A percentile compares a stretch with the other conserved stretches of the same genome.
Evolutionary conservation across 164 flowering plant genomes (phyloP).

Genomic region (Umbilicus rupestris): DNA sequence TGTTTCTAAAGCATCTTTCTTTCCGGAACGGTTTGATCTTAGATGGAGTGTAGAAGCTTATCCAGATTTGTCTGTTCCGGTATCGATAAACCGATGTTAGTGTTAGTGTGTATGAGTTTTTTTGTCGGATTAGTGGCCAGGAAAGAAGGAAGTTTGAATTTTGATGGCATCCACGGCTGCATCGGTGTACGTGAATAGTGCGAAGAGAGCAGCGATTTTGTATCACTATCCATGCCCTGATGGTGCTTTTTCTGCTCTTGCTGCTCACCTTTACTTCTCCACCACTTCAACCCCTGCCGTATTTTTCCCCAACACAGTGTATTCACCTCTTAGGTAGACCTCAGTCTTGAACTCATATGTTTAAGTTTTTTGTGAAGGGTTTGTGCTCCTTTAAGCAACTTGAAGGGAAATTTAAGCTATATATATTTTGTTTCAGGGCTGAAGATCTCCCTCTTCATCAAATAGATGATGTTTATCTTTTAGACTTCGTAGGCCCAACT

Average conservation of each 20-base stretch:
- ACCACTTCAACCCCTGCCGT: conserved; percentile 34
- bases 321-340: conserved; percentile 37
- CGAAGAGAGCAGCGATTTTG: conserved; percentile 35
- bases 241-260: conserved; percentile 81
- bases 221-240: conserved; percentile 95
- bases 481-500: conserved; percentile 75
- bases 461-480: conserved; percentile 49
- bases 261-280: conserved; percentile 74
- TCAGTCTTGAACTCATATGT: conserved; percentile 9
- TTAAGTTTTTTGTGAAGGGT: background rate
- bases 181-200: background rate
- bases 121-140: background rate
- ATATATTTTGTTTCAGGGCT: conserved; percentile 18
- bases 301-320: conserved; percentile 77
- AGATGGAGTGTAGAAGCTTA: too few species aligned
- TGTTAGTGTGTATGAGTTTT: too few species aligned
- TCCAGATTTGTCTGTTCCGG: too few species aligned
- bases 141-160: background rate
- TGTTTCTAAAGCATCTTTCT: too few species aligned
- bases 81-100: too few species aligned
- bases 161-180: background rate
- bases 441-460: conserved; percentile 50
- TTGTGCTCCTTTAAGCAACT: background rate
- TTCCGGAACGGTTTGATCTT: too few species aligned
- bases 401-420: background rate